Base-by-base conservation (phyloP, 331 rosid genomes). In the Quercus lobata region DNA sequence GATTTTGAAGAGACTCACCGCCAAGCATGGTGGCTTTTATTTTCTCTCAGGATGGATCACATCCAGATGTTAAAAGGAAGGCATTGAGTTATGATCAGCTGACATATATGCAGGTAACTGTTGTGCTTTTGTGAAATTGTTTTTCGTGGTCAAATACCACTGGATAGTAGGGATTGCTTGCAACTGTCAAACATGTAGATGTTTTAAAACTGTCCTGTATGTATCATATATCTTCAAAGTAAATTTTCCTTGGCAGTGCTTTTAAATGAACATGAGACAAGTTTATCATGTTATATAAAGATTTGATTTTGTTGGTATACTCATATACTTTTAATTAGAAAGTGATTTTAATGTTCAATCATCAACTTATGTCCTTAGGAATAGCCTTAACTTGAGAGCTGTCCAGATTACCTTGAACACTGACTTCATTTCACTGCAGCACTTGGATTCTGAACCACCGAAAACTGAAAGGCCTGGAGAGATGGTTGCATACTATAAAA, bases 401-500 rank as follows among this genome's bases (percentile, higher is more conserved):
- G 22, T 19, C 65, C 24, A 15, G 57, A 49, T 17, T 34, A 21
- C 74, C 37, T 46, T 70, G 60, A 80, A 63, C 70, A 73, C 85
- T 60, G 73, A 85, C 77, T 76, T 75, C 53, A 57, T 44, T 88
- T 81, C 29, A 77, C 83, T 86, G 91, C 96, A 95, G 99, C 99
- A 95, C 86, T 83, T 95, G 87, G 97, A 95, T 90, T 86, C 57
- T 85, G 81, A 81, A 81, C 87, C 87, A 27, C 93, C 90, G 83
- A 54, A 89, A 74, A 73, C 97, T 61, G 96, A 91, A 81, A 79
- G 89, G 27, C 92, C 97, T 46, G 99, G 99, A 83, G 99, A 95
- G 87, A 73, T 91, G 82, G 89, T 88, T 81, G 98, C 99, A 74
- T 95, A 95, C 84, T 95, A 95, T 89, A 95, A 91, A 84, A 95